Percentiles rank a stretch among this genome's conserved stretches.
Evolutionary conservation across 352 stramenopile species (phyloP).

Genomic region (Thraustochytrium striatum): DNA sequence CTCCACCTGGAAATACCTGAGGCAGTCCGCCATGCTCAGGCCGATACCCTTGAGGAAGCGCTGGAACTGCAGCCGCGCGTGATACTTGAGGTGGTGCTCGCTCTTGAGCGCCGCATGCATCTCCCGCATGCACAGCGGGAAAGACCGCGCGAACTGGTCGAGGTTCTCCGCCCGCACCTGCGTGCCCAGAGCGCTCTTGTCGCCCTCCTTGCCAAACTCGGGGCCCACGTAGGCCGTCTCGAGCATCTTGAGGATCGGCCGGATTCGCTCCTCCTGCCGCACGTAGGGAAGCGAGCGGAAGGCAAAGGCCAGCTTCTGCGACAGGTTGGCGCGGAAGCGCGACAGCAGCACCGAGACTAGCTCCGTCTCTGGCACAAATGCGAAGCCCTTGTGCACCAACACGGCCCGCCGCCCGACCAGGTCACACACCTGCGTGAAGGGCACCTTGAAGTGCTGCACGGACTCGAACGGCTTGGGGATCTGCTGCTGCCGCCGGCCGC

Average conservation of each 20-base stretch:
- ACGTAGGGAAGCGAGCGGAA: slow-evolving; percentile 69
- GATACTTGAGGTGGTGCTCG: slow-evolving; percentile 95
- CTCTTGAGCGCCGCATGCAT: slow-evolving; percentile 85
- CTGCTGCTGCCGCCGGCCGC: neutral
- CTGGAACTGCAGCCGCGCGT: slow-evolving; percentile 91
- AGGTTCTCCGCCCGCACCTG: slow-evolving; percentile 84
- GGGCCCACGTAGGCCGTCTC: slow-evolving; percentile 92
- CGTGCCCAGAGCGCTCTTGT: slow-evolving; percentile 50
- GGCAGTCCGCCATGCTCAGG: slow-evolving; percentile 89
- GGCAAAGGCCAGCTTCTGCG: slow-evolving; percentile 78
- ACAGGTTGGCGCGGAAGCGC: slow-evolving; percentile 84
- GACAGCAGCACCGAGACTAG: slow-evolving; percentile 89
- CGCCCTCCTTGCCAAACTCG: slow-evolving; percentile 66
- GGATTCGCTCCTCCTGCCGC: slow-evolving; percentile 76
- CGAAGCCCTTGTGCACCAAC: slow-evolving; percentile 85
- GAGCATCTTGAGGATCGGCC: slow-evolving; percentile 87
- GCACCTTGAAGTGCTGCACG: slow-evolving; percentile 81
- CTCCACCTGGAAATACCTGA: slow-evolving; percentile 88
- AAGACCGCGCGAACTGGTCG: slow-evolving; percentile 78
- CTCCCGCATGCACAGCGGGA: slow-evolving; percentile 96
- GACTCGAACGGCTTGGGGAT: slow-evolving; percentile 26
- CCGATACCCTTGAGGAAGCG: slow-evolving; percentile 97
- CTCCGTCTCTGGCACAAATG: slow-evolving; percentile 88
- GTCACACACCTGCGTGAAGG: slow-evolving; percentile 92
- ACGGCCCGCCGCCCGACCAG: slow-evolving; percentile 80